Conservation (phyloP, 305 asterid genomes). For the Fraxinus albicans region DNA sequence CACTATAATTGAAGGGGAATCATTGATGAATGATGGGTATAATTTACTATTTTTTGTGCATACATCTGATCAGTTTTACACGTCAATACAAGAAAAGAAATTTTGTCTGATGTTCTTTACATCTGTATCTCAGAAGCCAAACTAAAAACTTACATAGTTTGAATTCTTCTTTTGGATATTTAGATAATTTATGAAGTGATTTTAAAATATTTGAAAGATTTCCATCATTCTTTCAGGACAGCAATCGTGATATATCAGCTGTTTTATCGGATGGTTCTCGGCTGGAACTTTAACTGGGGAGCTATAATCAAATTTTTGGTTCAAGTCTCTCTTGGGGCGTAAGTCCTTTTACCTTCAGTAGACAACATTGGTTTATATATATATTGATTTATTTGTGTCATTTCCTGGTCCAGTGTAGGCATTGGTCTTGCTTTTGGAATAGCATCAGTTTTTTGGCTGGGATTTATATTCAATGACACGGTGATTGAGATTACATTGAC, state of each 20-base stretch:
- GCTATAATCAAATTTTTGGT: slow-evolving; percentile 57
- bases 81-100: slow-evolving; percentile 1
- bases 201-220: neutral
- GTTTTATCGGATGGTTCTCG: slow-evolving; percentile 75
- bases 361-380: slow-evolving; percentile 17
- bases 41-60: slow-evolving; percentile 6
- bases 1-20: slow-evolving; percentile 98
- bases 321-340: slow-evolving; percentile 96
- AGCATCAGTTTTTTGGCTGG: slow-evolving; percentile 87
- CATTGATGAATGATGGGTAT: slow-evolving; percentile 99
- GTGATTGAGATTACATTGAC: slow-evolving; percentile 90
- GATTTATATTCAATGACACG: slow-evolving; percentile 96
- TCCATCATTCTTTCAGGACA: slow-evolving; percentile 56
- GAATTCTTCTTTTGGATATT: slow-evolving; percentile 17
- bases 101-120: slow-evolving; percentile 15
- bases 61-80: neutral
- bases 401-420: slow-evolving; percentile 62
- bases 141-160: slow-evolving; percentile 2
- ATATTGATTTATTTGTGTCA: slow-evolving; percentile 30
- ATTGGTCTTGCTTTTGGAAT: slow-evolving; percentile 88
- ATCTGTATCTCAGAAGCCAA: slow-evolving; percentile 11
- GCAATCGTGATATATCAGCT: slow-evolving; percentile 93
- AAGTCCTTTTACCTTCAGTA: slow-evolving; percentile 41
- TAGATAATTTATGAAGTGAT: neutral
- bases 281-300: slow-evolving; percentile 76